phyloP scores from a whole-genome alignment of 768 basidiomycete genomes.

The Auriscalpium microsporum region DNA sequence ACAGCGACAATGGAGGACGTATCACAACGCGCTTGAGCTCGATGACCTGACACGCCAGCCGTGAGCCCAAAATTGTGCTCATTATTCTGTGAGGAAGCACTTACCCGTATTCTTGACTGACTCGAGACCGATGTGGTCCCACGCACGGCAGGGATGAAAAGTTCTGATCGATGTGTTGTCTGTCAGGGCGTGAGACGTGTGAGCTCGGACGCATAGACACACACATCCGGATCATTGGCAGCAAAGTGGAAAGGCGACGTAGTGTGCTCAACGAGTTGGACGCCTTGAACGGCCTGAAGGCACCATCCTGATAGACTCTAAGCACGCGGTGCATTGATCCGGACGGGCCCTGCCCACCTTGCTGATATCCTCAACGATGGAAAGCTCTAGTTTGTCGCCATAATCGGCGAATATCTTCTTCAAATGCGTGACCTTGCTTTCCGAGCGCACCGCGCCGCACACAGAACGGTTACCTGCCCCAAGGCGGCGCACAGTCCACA shows the following conservation, averaged over 20 bases:
- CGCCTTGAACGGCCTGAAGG: conserved; percentile 36
- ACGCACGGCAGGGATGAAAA: too few relatives aligned
- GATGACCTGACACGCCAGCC: conserved; percentile 12
- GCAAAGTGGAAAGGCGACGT: conserved; percentile 20
- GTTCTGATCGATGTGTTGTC: too few relatives aligned
- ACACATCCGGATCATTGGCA: conserved; percentile 16
- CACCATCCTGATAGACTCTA: conserved; percentile 13
- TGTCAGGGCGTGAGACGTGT: not conserved
- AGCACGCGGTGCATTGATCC: too few relatives aligned
- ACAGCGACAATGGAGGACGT: conserved; percentile 32
- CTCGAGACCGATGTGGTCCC: too few relatives aligned
- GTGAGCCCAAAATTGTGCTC: not conserved
- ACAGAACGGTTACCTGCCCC: too few relatives aligned
- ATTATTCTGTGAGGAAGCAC: not conserved
- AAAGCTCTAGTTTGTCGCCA: too few relatives aligned
- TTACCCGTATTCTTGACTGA: conserved; percentile 6
- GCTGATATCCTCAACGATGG: too few relatives aligned
- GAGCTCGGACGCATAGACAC: not conserved
- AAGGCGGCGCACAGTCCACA: too few relatives aligned
- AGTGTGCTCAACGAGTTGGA: conserved; percentile 30
- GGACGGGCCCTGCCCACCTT: conserved; percentile 16
- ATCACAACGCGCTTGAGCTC: conserved; percentile 36
- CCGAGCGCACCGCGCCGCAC: too few relatives aligned
- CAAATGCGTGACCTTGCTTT: too few relatives aligned
- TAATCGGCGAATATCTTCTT: too few relatives aligned